These are phyloP conservation scores for Perkinsela sp. DNA, from an alignment of 208 protist species.

Conservation along the genomic window DNA sequence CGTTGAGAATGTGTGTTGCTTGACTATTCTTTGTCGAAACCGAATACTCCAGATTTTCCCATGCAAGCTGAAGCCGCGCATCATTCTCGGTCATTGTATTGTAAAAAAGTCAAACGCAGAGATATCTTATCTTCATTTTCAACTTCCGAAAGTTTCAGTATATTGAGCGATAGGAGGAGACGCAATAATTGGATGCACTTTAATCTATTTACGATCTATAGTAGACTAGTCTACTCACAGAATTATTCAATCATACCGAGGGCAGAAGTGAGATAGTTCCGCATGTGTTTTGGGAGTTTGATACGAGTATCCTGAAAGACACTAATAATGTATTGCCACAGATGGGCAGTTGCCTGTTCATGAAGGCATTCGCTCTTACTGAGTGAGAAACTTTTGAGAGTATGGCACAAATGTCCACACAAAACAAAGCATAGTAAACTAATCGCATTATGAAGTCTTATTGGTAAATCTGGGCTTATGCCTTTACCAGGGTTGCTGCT, in stretches of 20 bases:
- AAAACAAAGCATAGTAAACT: not conserved
- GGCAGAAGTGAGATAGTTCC: not conserved
- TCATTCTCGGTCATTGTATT: not conserved
- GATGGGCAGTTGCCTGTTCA: not conserved
- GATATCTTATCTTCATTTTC: no score
- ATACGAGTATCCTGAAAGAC: not conserved
- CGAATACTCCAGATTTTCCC: not conserved
- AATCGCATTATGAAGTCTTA: not conserved
- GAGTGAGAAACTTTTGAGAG: no score
- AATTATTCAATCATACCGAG: no score
- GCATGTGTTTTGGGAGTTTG: not conserved
- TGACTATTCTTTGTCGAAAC: conserved; percentile 7
- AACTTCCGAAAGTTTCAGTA: no score
- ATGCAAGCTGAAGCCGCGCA: not conserved
- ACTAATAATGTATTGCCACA: not conserved
- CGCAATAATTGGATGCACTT: no score
- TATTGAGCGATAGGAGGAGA: no score
- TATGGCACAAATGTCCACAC: not conserved
- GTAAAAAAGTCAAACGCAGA: no score
- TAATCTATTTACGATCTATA: no score
- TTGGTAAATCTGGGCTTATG: not conserved
- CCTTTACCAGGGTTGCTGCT: no score
- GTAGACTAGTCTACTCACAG: no score
- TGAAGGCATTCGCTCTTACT: not conserved
- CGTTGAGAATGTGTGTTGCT: conserved; percentile 22